Conservation (phyloP, 225 moss, liverwort and hornwort species). For the Takakia lepidozioides region DNA sequence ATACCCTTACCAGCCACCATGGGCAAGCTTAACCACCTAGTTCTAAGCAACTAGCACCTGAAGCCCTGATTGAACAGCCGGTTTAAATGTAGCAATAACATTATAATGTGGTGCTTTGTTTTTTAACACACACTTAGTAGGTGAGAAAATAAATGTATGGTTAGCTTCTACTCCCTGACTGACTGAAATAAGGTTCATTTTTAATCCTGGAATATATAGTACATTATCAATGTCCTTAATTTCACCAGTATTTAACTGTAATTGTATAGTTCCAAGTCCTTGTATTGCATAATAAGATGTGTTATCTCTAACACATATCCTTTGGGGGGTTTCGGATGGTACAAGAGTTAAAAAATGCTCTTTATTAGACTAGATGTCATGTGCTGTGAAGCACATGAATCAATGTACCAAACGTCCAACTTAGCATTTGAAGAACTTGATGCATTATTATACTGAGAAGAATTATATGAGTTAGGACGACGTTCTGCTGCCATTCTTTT, state of each 20-base stretch:
- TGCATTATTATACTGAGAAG: background rate
- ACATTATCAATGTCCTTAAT: too few species aligned
- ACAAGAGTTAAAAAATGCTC: background rate
- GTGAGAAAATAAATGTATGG: background rate
- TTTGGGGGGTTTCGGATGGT: background rate
- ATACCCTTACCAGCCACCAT: too few species aligned
- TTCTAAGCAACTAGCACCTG: too few species aligned
- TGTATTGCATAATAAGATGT: conserved; percentile 1
- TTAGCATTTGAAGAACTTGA: background rate
- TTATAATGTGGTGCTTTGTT: too few species aligned
- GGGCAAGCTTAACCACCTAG: too few species aligned
- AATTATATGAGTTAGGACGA: too few species aligned
- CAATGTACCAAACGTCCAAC: background rate
- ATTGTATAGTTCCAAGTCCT: background rate
- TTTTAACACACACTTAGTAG: background rate
- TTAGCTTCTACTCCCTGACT: background rate
- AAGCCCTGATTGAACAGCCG: too few species aligned
- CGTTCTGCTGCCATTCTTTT: background rate
- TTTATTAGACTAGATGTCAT: background rate
- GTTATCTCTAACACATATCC: background rate
- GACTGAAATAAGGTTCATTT: background rate
- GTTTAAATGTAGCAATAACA: too few species aligned
- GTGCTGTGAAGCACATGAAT: conserved; percentile 1
- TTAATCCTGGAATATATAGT: background rate
- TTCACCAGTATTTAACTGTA: background rate